These are phyloP conservation scores for Brasenia schreberi DNA, from an alignment of 164 flowering plant species.

Conservation along the genomic window DNA sequence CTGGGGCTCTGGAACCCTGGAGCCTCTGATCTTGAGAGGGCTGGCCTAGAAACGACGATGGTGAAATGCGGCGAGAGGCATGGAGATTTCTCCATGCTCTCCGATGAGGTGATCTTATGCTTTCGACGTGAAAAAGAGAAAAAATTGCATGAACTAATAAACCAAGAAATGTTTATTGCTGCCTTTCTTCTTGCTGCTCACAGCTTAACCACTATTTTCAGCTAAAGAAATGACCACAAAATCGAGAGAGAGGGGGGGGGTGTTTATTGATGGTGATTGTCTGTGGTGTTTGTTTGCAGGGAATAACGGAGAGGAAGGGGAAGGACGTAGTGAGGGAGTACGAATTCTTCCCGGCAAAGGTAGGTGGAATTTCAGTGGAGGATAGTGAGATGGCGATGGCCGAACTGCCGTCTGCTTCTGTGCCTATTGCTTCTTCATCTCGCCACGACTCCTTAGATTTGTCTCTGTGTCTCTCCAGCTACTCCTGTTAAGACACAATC, in stretches of 20 bases:
- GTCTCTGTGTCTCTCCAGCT: slow-evolving; percentile 20
- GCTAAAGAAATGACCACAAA: too few relatives aligned
- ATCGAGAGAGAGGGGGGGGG: not conserved
- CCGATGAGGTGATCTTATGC: slow-evolving; percentile 1
- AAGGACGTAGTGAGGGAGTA: slow-evolving; percentile 10
- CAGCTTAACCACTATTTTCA: too few relatives aligned
- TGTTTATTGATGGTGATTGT: not conserved
- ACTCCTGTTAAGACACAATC: not conserved
- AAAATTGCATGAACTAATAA: too few relatives aligned
- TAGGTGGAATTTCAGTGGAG: slow-evolving; percentile 1
- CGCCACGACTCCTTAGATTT: slow-evolving; percentile 11
- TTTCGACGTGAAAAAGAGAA: not conserved
- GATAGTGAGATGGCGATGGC: not conserved
- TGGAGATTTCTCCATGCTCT: slow-evolving; percentile 5
- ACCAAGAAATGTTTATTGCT: too few relatives aligned
- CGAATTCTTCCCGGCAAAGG: slow-evolving; percentile 14
- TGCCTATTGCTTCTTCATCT: slow-evolving; percentile 8
- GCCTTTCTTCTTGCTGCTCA: too few relatives aligned
- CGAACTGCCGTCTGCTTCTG: slow-evolving; percentile 1
- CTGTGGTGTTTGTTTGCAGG: slow-evolving; percentile 4
- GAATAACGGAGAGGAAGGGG: slow-evolving; percentile 11
- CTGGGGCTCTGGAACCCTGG: slow-evolving; percentile 7
- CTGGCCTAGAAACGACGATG: not conserved
- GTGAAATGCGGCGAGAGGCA: slow-evolving; percentile 3
- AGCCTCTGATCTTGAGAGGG: slow-evolving; percentile 7